Base-by-base conservation (phyloP, 1,139 yeast species). In the Arxiozyma bovina region DNA sequence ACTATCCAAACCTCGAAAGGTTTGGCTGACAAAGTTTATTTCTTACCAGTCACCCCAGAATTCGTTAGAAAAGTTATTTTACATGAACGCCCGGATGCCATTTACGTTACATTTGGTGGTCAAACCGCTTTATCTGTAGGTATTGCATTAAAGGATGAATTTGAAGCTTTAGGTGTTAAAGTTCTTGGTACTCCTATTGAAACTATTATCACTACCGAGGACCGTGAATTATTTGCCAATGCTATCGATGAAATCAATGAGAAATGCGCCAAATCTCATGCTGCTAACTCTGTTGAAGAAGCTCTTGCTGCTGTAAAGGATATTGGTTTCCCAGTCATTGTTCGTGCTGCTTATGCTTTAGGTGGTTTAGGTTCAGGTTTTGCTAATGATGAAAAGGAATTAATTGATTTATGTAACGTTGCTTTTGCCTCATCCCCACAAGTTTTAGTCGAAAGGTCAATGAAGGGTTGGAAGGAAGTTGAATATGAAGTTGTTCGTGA, bases 401-500 rank as follows among this genome's bases (percentile, higher is more conserved):
- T 93, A 69, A 77, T 85, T 57, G 93, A 82, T 49, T 78, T 93
- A 63, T 89, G 97, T 77, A 81, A 83, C 70, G 85, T 87, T 71
- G 96, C 99, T 0, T 90, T 93, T 72, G 96, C 98, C 55, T 82
- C 95, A 23, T 86, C 96, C 54, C 98, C 99, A 30, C 99, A 93
- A 76, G 94, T 93, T 56, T 79, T 93, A 63, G 95, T 93, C 59
- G 99, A 93, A 78, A 83, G 83, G 73, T 89, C 97, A 53, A 87
- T 93, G 96, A 93, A 93, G 77, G 99, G 99, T 61, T 93, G 99
- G 99, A 93, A 93, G 73, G 99, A 93, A 76, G 89, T 93, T 64
- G 99, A 93, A 76, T 93, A 93, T 72, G 99, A 93, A 76, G 99
- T 93, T 73, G 99, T 93, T 58, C 87, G 99, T 72, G 99, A 93